Conservation (phyloP, 768 basidiomycete genomes). For the Tephrocybe sp. region DNA sequence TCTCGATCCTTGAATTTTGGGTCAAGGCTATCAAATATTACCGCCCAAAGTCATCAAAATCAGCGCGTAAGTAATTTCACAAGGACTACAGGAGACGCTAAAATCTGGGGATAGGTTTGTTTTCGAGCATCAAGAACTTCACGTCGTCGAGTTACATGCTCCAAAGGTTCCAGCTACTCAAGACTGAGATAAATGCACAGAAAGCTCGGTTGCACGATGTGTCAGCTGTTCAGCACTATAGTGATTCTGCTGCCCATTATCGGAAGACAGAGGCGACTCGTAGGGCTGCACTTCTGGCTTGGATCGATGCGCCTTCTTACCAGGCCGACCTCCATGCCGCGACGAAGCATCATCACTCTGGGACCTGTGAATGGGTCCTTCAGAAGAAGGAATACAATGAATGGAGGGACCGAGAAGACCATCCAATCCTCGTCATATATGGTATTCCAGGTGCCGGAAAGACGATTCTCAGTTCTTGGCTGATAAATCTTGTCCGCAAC, state of each 20-base stretch:
- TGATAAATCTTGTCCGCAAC: background rate
- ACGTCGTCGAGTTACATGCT: constrained; percentile 1
- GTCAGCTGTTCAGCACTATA: background rate
- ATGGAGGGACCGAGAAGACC: background rate
- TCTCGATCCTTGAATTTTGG: constrained; percentile 5
- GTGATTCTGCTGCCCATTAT: background rate
- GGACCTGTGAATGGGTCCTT: constrained; percentile 4
- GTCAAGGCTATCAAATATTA: constrained; percentile 5
- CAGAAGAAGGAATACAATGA: background rate
- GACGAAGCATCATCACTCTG: background rate
- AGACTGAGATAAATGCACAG: background rate
- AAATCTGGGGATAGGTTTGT: background rate
- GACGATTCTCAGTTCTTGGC: constrained; percentile 5
- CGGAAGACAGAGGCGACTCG: background rate
- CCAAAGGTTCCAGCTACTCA: background rate
- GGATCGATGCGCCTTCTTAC: constrained; percentile 5
- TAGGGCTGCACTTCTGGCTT: background rate
- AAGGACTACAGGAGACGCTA: background rate
- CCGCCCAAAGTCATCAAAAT: background rate
- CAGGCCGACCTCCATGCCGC: constrained; percentile 3
- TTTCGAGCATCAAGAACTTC: constrained; percentile 1
- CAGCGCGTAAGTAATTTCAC: background rate
- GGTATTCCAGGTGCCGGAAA: constrained; percentile 5
- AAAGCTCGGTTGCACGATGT: background rate
- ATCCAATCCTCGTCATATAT: constrained; percentile 1